These are phyloP conservation scores for Cymbidium sinense DNA, from an alignment of 106 monocot species.

Conservation along the genomic window DNA sequence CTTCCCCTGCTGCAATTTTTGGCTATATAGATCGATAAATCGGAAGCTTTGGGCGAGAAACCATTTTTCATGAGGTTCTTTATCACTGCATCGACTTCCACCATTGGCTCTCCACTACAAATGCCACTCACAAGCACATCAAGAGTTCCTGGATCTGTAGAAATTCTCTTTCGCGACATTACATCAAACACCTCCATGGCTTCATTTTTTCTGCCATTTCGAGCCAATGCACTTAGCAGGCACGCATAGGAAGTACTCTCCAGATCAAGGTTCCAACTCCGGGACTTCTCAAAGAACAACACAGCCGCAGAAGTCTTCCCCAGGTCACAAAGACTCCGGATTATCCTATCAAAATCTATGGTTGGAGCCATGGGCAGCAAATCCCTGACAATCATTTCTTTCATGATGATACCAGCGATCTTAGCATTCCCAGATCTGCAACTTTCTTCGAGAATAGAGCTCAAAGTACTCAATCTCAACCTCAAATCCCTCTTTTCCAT, in stretches of 20 bases:
- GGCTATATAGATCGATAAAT: constrained; percentile 30
- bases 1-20: constrained; percentile 13
- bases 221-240: constrained; percentile 26
- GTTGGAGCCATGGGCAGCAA: constrained; percentile 21
- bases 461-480: constrained; percentile 15
- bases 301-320: constrained; percentile 22
- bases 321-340: constrained; percentile 22
- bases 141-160: constrained; percentile 2
- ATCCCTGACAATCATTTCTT: constrained; percentile 27
- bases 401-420: constrained; percentile 16
- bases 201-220: constrained; percentile 11
- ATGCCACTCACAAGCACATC: constrained; percentile 26
- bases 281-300: constrained; percentile 30
- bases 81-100: constrained; percentile 16
- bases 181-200: constrained; percentile 19
- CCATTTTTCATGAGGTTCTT: constrained; percentile 23
- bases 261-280: not conserved
- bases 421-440: constrained; percentile 16
- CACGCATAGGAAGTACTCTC: constrained; percentile 8
- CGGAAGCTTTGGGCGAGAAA: not conserved
- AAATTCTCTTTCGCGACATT: constrained; percentile 14
- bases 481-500: constrained; percentile 17
- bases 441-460: constrained; percentile 33
- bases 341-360: constrained; percentile 28
- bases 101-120: constrained; percentile 28